Evolutionary conservation across 2,329 filamentous ascomycete genomes (phyloP), one percentile per base, ranked within the genome.

Genomic region (Anthostomella pinea): DNA sequence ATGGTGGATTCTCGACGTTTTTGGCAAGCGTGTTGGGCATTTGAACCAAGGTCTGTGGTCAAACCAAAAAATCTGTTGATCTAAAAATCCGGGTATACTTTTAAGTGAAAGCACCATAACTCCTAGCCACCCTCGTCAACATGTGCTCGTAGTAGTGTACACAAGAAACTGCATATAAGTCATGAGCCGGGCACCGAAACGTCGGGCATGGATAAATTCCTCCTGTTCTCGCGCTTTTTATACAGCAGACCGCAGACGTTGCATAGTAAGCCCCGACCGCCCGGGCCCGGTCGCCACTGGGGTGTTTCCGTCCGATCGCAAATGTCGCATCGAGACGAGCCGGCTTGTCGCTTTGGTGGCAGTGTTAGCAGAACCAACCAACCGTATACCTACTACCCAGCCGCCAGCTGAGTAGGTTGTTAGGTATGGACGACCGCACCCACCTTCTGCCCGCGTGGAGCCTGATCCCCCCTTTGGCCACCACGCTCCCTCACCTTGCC

Each of bases 191-290:
- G n/a, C n/a, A n/a, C n/a, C n/a, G n/a, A n/a, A n/a, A n/a, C n/a
- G n/a, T n/a, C n/a, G n/a, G n/a, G n/a, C n/a, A n/a, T n/a, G n/a
- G n/a, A n/a, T n/a, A n/a, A n/a, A n/a, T n/a, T n/a, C n/a, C n/a
- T n/a, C 10, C 27, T 5, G 6, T 6, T 6, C 27, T 31, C 21
- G 6, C 29, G 29, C n/a, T 31, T 31, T n/a, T 18, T 9, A 22
- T 31, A 31, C 9, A 31, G 5, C 11, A 31, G 18, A 4, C 29
- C 29, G 19, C 29, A 31, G 9, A 31, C 29, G 18, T 31, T 31
- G 29, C 29, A 31, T 11, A 31, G 17, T 7, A 18, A n/a, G 8
- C 15, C 16, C 5, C 8, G 9, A 6, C 29, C 29, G 16, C 18
- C 9, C 11, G 29, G 29, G 11, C 29, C 29, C 7, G 9, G 5